A percentile compares a stretch with the other conserved stretches of the same genome.
Conservation (phyloP, 75 land plant genomes). For the Azolla pinnata region DNA sequence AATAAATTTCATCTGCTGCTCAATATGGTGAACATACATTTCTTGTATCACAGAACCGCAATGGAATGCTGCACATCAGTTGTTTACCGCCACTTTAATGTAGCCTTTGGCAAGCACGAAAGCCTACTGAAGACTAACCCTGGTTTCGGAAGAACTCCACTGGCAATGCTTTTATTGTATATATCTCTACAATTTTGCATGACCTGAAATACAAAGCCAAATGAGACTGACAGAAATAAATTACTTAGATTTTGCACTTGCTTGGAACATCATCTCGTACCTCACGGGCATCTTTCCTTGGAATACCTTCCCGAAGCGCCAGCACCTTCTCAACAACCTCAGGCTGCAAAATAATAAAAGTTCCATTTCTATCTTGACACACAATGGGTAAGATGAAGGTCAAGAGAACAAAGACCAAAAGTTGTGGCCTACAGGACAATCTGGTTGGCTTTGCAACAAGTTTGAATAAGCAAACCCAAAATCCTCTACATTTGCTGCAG, state of each 20-base stretch:
- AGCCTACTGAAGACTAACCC: conserved; percentile 82
- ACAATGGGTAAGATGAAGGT: not conserved
- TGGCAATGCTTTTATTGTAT: conserved; percentile 45
- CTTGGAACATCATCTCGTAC: conserved; percentile 10
- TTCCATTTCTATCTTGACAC: not conserved
- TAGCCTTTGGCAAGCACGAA: conserved; percentile 44
- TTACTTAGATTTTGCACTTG: too few species aligned
- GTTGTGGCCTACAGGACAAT: conserved; percentile 65
- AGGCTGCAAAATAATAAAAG: conserved; percentile 45
- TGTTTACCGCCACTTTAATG: too few species aligned
- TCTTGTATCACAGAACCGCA: too few species aligned
- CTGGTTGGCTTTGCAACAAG: conserved; percentile 85
- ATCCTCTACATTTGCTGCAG: conserved; percentile 87
- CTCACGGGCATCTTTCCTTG: conserved; percentile 95
- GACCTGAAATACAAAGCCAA: conserved; percentile 40
- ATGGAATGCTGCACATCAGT: too few species aligned
- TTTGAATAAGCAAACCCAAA: conserved; percentile 84
- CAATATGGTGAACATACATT: too few species aligned
- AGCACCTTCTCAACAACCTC: conserved; percentile 96
- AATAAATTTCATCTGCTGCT: too few species aligned
- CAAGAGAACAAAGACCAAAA: not conserved
- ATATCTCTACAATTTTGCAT: conserved; percentile 82
- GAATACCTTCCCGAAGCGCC: conserved; percentile 82
- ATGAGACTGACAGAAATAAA: too few species aligned
- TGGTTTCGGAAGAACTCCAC: conserved; percentile 60